A percentile compares a stretch with the other conserved stretches of the same genome.
phyloP scores from a whole-genome alignment of 345 rosid species.

The Camelina sativa region DNA sequence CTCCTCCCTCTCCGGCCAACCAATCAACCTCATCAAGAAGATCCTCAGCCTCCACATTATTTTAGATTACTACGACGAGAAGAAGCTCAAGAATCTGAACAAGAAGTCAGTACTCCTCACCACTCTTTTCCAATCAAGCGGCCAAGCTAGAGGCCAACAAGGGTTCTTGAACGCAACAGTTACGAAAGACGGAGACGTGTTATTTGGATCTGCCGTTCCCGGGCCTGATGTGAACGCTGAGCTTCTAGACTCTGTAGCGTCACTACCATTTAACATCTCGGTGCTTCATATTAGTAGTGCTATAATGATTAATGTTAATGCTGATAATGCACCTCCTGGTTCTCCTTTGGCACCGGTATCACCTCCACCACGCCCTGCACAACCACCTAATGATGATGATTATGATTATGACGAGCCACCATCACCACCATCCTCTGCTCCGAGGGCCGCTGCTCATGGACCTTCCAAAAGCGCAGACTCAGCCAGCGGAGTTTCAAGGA shows the following conservation, averaged over 20 bases:
- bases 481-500: constrained; percentile 18
- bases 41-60: constrained; percentile 69
- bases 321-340: constrained; percentile 8
- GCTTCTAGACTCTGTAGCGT: constrained; percentile 61
- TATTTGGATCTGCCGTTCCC: constrained; percentile 68
- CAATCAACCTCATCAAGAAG: constrained; percentile 60
- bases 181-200: constrained; percentile 66
- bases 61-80: constrained; percentile 72
- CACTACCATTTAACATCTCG: constrained; percentile 71
- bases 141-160: constrained; percentile 69
- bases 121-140: constrained; percentile 87
- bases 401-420: constrained; percentile 12
- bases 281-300: constrained; percentile 63
- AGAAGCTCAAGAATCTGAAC: constrained; percentile 71
- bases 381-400: constrained; percentile 29
- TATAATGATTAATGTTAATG: constrained; percentile 46
- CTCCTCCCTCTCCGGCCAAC: constrained; percentile 56
- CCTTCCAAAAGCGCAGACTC: constrained; percentile 12
- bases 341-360: constrained; percentile 20
- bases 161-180: constrained; percentile 86
- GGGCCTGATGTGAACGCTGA: constrained; percentile 68
- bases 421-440: constrained; percentile 25
- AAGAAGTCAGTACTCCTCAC: constrained; percentile 63
- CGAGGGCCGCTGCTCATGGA: constrained; percentile 2
- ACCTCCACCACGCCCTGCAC: constrained; percentile 20